phyloP scores from a whole-genome alignment of 306 rosid genomes.

The Dryas alaskensis region DNA sequence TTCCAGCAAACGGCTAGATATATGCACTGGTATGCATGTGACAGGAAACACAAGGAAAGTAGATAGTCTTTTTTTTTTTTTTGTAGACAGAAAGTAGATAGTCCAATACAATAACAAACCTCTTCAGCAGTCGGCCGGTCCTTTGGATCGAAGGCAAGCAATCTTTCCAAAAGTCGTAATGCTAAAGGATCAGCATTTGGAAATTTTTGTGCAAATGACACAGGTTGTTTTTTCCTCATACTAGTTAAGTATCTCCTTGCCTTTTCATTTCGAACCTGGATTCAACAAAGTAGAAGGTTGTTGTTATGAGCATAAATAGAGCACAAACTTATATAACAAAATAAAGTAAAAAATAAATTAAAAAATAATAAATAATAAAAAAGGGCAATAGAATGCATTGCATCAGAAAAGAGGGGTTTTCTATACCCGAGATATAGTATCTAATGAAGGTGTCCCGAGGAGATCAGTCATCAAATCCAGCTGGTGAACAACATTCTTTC shows the following conservation, averaged over 20 bases:
- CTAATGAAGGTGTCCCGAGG: conserved; percentile 88
- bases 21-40: conserved; percentile 6
- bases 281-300: conserved; percentile 18
- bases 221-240: conserved; percentile 85
- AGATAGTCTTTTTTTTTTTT: too few species aligned
- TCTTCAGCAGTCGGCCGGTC: conserved; percentile 94
- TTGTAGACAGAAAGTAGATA: neutral
- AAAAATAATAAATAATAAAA: neutral
- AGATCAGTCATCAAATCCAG: conserved; percentile 94
- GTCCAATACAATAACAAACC: conserved; percentile 46
- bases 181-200: conserved; percentile 89
- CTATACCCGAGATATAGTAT: conserved; percentile 76
- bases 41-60: neutral
- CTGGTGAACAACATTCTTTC: conserved; percentile 95
- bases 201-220: conserved; percentile 70
- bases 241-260: conserved; percentile 91
- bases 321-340: neutral
- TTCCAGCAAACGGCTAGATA: conserved; percentile 15
- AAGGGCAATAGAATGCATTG: conserved; percentile 10
- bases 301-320: neutral
- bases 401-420: conserved; percentile 10
- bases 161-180: conserved; percentile 57
- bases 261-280: conserved; percentile 88
- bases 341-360: neutral
- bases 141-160: conserved; percentile 95